These are phyloP conservation scores for Venustampulla echinocandica DNA, from an alignment of 495 filamentous ascomycete species.

Conservation along the genomic window DNA sequence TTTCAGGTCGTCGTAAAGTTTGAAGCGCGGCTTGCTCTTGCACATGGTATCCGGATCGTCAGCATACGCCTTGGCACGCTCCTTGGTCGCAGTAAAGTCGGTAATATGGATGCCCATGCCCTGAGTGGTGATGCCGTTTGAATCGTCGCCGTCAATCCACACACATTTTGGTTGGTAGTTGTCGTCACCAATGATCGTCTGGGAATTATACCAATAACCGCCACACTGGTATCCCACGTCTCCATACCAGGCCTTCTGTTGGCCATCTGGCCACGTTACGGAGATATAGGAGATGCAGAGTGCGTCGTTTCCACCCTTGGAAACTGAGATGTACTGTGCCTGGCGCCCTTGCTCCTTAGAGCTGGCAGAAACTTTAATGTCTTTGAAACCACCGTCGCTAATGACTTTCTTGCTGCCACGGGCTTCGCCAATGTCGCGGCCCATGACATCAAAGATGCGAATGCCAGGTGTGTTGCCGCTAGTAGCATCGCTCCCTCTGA, in stretches of 20 bases:
- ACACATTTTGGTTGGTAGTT: background rate
- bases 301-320: background rate
- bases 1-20: background rate
- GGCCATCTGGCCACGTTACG: background rate
- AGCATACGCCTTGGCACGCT: background rate
- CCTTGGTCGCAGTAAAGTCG: background rate
- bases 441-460: background rate
- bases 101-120: background rate
- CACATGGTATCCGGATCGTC: conserved; percentile 7
- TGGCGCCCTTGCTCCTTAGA: background rate
- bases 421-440: background rate
- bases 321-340: background rate
- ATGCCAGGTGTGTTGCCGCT: conserved; percentile 2
- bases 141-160: background rate
- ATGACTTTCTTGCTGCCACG: background rate
- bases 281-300: conserved; percentile 1
- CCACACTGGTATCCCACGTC: conserved; percentile 2
- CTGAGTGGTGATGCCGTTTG: background rate
- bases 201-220: background rate
- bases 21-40: conserved; percentile 9
- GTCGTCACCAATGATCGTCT: background rate
- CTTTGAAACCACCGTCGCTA: background rate
- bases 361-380: background rate
- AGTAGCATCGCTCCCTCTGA: no score
- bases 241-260: background rate